Conservation (phyloP, 2,329 filamentous ascomycete species). For the Colletotrichum theobromicola region DNA sequence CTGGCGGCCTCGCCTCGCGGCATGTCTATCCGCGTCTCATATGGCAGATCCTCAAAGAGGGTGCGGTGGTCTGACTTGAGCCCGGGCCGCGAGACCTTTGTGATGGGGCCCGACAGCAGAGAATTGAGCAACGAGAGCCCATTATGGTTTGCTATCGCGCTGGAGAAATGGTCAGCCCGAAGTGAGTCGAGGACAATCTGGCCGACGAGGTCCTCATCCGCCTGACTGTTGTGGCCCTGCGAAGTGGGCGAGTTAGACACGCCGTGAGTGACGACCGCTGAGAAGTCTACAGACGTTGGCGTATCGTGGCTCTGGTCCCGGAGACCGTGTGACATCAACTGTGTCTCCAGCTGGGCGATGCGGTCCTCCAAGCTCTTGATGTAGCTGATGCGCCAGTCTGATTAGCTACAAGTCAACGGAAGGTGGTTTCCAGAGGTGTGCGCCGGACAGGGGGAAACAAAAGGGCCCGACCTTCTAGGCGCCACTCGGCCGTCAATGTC, state of each 20-base stretch:
- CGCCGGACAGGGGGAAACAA: neutral
- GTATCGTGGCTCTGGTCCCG: neutral
- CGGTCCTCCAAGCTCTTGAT: conserved; percentile 30
- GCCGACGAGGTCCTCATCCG: neutral
- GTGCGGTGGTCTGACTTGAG: conserved; percentile 2
- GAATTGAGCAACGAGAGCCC: conserved; percentile 11
- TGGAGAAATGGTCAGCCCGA: neutral
- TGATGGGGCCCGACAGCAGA: conserved; percentile 7
- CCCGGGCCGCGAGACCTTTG: neutral
- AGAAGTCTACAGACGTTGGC: neutral
- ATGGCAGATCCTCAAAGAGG: conserved; percentile 21
- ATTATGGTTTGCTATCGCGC: neutral
- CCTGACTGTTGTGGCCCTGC: neutral
- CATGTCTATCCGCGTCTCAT: conserved; percentile 5
- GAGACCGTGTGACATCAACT: neutral
- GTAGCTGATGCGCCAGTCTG: conserved; percentile 21
- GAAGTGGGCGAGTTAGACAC: neutral
- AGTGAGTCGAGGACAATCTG: neutral
- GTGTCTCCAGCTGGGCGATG: conserved; percentile 27
- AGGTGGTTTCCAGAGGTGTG: neutral
- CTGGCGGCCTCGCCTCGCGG: conserved; percentile 6
- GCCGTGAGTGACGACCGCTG: neutral
- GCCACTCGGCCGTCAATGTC: conserved; percentile 18
- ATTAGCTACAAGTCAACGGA: neutral
- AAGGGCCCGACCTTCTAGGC: conserved; percentile 16